Conservation (phyloP, 176 grass and related monocot species). For the Rhynchospora pubera region DNA sequence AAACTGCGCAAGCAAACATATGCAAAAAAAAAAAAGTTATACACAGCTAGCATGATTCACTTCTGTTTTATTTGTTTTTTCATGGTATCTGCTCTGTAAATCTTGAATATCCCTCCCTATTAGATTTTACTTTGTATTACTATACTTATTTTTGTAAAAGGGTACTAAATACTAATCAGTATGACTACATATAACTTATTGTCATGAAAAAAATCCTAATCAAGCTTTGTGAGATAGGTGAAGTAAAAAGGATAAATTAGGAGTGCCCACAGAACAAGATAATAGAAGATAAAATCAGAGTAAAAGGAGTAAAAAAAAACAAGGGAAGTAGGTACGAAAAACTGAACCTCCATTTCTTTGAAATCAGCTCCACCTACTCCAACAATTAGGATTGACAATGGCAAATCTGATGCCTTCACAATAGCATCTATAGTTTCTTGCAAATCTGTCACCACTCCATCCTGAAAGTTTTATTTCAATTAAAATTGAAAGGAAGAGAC, state of each 20-base stretch:
- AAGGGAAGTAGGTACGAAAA: background rate
- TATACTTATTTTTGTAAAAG: background rate
- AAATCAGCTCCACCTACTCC: constrained; percentile 96
- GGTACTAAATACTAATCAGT: background rate
- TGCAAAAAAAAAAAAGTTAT: constrained; percentile 7
- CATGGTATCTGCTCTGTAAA: background rate
- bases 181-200: background rate
- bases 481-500: constrained; percentile 1
- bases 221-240: background rate
- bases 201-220: background rate
- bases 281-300: background rate
- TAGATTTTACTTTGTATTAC: background rate
- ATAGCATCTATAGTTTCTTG: constrained; percentile 92
- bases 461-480: constrained; percentile 44
- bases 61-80: constrained; percentile 1
- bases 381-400: constrained; percentile 80
- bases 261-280: background rate
- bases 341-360: constrained; percentile 95
- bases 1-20: constrained; percentile 43
- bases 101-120: background rate
- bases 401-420: constrained; percentile 94
- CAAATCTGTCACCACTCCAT: constrained; percentile 97
- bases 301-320: background rate
- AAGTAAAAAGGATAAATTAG: background rate
- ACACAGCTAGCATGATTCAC: background rate